Conservation (phyloP, 768 basidiomycete genomes). For the Pulveroboletus sp. region DNA sequence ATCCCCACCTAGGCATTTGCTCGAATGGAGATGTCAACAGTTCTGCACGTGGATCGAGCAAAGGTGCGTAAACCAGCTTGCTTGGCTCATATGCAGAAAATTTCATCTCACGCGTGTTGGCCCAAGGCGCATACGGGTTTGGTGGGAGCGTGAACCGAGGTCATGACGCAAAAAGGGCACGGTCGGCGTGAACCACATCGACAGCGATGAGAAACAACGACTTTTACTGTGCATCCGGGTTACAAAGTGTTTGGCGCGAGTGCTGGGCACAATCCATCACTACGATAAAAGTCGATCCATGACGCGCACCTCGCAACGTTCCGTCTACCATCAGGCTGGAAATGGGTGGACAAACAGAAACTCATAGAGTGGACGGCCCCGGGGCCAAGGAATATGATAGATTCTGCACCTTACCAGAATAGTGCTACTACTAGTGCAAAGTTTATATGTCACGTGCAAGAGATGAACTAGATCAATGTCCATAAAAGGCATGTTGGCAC, state of each 20-base stretch:
- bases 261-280: constrained; percentile 84
- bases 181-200: neutral
- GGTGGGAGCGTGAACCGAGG: constrained; percentile 30
- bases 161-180: constrained; percentile 61
- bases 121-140: constrained; percentile 9
- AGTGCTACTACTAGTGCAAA: neutral
- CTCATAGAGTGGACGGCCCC: constrained; percentile 69
- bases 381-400: constrained; percentile 78
- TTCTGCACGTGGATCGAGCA: constrained; percentile 74
- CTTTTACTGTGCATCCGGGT: constrained; percentile 81
- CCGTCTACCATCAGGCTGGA: constrained; percentile 31
- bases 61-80: constrained; percentile 76
- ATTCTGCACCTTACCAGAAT: constrained; percentile 41
- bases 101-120: neutral
- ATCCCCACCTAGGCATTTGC: constrained; percentile 62
- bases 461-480: constrained; percentile 3
- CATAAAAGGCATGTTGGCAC: constrained; percentile 18
- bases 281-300: constrained; percentile 24
- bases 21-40: constrained; percentile 63
- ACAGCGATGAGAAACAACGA: neutral
- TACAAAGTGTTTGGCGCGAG: constrained; percentile 66
- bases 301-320: constrained; percentile 63
- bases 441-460: constrained; percentile 14
- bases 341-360: constrained; percentile 33
- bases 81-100: constrained; percentile 39